Conservation (phyloP, 2,329 filamentous ascomycete genomes). For the Claviceps lovelessii region DNA sequence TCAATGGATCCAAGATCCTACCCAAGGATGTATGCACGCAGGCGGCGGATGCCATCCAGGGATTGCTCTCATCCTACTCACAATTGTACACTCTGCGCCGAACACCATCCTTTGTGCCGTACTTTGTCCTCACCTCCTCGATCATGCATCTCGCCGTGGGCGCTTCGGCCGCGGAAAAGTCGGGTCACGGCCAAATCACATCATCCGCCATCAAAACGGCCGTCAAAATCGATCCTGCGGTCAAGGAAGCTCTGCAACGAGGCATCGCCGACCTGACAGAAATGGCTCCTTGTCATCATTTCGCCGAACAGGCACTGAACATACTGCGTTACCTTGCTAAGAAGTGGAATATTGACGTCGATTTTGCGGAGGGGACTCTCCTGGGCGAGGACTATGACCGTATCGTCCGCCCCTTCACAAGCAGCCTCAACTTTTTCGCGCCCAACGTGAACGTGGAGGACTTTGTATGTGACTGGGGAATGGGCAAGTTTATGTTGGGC, state of each 20-base stretch:
- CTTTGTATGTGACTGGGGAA: constrained; percentile 33
- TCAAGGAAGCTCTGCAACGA: constrained; percentile 32
- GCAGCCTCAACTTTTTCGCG: constrained; percentile 43
- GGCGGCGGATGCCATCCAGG: constrained; percentile 44
- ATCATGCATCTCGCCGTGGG: constrained; percentile 46
- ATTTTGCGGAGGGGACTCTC: constrained; percentile 22
- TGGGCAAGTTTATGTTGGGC: constrained; percentile 7
- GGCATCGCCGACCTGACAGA: constrained; percentile 44
- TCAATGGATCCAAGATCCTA: constrained; percentile 47
- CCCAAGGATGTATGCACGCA: constrained; percentile 53
- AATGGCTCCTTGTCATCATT: constrained; percentile 47
- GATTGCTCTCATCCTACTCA: constrained; percentile 40
- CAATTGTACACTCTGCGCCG: constrained; percentile 43
- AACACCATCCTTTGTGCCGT: constrained; percentile 46
- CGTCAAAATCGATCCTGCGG: constrained; percentile 23
- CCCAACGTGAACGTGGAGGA: constrained; percentile 35
- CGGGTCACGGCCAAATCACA: constrained; percentile 6
- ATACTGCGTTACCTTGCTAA: constrained; percentile 43
- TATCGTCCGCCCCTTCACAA: constrained; percentile 32
- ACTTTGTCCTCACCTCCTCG: constrained; percentile 46
- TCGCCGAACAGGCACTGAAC: constrained; percentile 45
- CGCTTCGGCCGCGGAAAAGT: constrained; percentile 17
- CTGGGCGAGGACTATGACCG: constrained; percentile 24
- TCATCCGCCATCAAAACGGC: constrained; percentile 17
- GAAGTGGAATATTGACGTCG: constrained; percentile 44